Evolutionary conservation across 495 filamentous ascomycete genomes (phyloP), one percentile per base, ranked within the genome.

Genomic region (Astrothelium subdiscretum): DNA sequence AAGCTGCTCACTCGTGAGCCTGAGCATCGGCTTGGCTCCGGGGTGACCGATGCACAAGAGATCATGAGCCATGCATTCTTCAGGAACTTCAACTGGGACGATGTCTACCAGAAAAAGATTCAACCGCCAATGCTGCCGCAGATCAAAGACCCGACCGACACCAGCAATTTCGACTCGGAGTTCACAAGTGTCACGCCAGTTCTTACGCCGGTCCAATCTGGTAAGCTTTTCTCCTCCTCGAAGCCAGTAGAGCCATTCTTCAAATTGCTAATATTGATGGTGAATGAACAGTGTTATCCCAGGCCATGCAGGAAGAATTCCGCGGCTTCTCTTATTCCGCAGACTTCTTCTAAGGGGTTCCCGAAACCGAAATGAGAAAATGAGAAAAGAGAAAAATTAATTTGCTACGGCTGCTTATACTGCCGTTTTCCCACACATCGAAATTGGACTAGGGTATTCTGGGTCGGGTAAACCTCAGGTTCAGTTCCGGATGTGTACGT

Each of bases 301-400:
- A 97, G 79, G 88, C 91, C 22, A 97, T 97, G 95, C 94, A 99
- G 77, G 94, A 99, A 78, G 91, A 99, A 74, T 99, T 99, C 89
- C 87, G 94, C 54, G 94, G 94, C 65, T 99, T 99, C 80, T 97
- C 95, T 13, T 99, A 99, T 69, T 87, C 86, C 35, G 87, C 88
- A 32, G 87, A 90, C 71, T 90, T 89, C 65, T 71, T 75, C 40
- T 79, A 66, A 77, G 44, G 29, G n/a, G 18, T 3, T 10, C 1
- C 5, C 6, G 6, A 29, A 20, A 38, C 35, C n/a, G 42, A 48
- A 48, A 48, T 10, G 42, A 48, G 20, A 54, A 54, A 15, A 54
- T 8, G 6, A 29, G 8, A 20, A 11, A 54, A 54, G 5, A 27
- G 8, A 54, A 29, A 26, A 54, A 18, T 48, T 26, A 27, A 20